Evolutionary conservation across 2,329 filamentous ascomycete species (phyloP), one percentile per base, ranked within the genome.

Genomic region (Elsinoe arachidis): DNA sequence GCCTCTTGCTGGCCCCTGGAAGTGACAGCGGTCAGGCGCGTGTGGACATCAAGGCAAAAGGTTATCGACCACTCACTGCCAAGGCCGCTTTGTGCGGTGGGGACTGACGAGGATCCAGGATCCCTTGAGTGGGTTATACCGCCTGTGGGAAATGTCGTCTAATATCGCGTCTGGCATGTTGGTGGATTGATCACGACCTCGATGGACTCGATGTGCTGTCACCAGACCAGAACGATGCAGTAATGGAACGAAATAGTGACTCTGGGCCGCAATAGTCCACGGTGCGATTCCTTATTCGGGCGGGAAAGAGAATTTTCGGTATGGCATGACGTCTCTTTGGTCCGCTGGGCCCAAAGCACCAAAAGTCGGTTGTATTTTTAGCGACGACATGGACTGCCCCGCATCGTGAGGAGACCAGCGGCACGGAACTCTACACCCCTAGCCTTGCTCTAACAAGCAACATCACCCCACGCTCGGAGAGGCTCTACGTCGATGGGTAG

Each of bases 31-130:
- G 47, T 61, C 12, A 61, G 56, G 21, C 37, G 17, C 23, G 14
- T 14, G 4, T 10, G 14, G 17, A 14, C n/a, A 14, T 44, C 30
- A 35, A 46, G 53, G 53, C 53, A 44, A 44, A 34, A 44, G 26
- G 15, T 23, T 17, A 21, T 10, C 34, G 14, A 44, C 30, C 35
- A 38, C 61, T 81, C 78, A 95, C 89, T 96, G 93, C 93, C 93
- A 99, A 67, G 93, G 93, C 63, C 93, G 82, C 81, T 97, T 97
- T 55, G 91, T 97, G 57, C 93, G 80, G 73, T 99, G 93, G 60
- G 93, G 93, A 14, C 93, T 97, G 12, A 99, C 93, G 37, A 99
- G 81, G 60, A 99, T 81, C 87, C 91, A 95, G 61, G 87, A 90
- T 61, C 89, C 90, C 63, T 88, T 86, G 61, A 99, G 79, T 55